Evolutionary conservation across 345 rosid species (phyloP).

Genomic region (Salix dunnii): DNA sequence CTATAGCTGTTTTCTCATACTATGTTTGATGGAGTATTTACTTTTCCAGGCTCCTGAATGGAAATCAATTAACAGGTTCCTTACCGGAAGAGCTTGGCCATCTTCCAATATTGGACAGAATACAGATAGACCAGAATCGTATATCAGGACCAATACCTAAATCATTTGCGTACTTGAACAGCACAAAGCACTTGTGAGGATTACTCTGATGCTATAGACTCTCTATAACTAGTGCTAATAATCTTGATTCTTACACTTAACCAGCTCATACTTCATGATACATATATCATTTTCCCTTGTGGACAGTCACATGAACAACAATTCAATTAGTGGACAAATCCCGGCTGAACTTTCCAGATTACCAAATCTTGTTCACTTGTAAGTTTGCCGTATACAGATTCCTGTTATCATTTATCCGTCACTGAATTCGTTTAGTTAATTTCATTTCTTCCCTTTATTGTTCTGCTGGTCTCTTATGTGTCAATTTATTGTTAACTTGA

Average conservation of each 20-base stretch:
- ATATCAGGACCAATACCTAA: constrained; percentile 78
- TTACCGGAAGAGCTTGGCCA: constrained; percentile 87
- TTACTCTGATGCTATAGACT: constrained; percentile 18
- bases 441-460: neutral
- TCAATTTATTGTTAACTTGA: constrained; percentile 2
- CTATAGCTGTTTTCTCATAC: constrained; percentile 3
- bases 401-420: constrained; percentile 8
- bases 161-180: constrained; percentile 80
- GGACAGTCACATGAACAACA: constrained; percentile 96
- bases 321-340: constrained; percentile 88
- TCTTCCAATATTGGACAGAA: constrained; percentile 81
- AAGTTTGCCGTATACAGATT: constrained; percentile 39
- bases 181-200: constrained; percentile 86
- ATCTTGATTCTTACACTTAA: neutral
- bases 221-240: neutral
- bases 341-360: constrained; percentile 78
- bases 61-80: constrained; percentile 71
- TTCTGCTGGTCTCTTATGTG: neutral
- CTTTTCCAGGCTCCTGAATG: constrained; percentile 77
- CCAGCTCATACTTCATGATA: constrained; percentile 4
- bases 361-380: constrained; percentile 87
- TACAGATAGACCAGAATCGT: constrained; percentile 86
- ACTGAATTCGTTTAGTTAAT: constrained; percentile 1
- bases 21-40: constrained; percentile 21
- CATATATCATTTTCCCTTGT: constrained; percentile 22